Base-by-base conservation (phyloP, 805 yeast genomes). In the Candida succiphila region DNA sequence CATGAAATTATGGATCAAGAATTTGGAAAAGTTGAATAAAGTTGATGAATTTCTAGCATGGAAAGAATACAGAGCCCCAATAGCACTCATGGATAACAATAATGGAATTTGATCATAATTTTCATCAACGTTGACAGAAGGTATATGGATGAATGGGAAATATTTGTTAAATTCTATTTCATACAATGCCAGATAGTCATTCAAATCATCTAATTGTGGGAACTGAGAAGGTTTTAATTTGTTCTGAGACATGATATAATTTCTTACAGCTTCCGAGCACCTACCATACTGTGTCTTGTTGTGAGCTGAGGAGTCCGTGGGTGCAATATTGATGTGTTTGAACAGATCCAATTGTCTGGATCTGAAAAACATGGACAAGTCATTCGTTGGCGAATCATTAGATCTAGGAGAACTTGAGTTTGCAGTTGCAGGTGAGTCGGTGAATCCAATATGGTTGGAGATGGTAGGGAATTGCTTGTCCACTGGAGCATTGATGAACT, bases 21-120 rank as follows among this genome's bases (percentile, higher is more conserved):
- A 71, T 48, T 82, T 71, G 14, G 84, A 68, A 37, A 82, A 67
- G 48, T 78, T 78, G 52, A 78, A 80, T 37, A 82, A 56, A 8
- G 81, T 61, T 45, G 79, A 65, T 0, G 95, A 83, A 49, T 83
- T 83, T 25, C 78, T 60, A 22, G 86, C 81, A 47, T 82, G 87
- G 57, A 81, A 85, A 0, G 85, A 75, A 48, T 83, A 85, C 17
- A 88, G 64, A 0, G 96, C 95, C 28, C 97, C 97, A 37, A 88
- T 73, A 13, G 95, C 79, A 1, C 92, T 81, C 72, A 87, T 81
- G 3, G 94, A 75, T 35, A 87, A 60, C 5, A 85, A 52, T 30
- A 88, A 63, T 2, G 95, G 88, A 33, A 69, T 63, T 49, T 65
- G 61, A 49, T 75, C 53, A 51, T 76, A 54, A 56, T 67, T 50